Conservation (phyloP, 2,329 filamentous ascomycete genomes). For the Westerdykella aurantiaca region DNA sequence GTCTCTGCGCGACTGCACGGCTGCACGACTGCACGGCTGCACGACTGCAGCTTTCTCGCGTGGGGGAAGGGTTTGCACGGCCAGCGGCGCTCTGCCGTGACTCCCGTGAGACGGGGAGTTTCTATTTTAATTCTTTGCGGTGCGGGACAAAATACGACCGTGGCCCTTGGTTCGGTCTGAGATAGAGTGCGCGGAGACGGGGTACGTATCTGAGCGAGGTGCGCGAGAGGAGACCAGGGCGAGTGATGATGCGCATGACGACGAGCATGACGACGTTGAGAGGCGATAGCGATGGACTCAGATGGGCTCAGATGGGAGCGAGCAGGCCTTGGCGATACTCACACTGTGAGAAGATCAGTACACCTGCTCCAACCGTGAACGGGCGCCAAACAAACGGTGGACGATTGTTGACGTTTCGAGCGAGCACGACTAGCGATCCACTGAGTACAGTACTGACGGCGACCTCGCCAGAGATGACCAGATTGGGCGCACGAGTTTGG, state of each 20-base stretch:
- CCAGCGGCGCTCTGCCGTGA: slow-evolving; percentile 8
- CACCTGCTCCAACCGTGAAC: background rate
- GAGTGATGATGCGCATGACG: too few relatives aligned
- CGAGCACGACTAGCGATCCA: background rate
- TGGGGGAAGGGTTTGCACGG: slow-evolving; percentile 8
- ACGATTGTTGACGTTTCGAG: background rate
- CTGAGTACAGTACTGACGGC: background rate
- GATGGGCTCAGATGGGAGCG: background rate
- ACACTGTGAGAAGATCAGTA: too few relatives aligned
- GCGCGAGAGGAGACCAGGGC: too few relatives aligned
- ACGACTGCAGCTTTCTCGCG: slow-evolving; percentile 11
- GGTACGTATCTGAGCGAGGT: too few relatives aligned
- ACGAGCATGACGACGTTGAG: background rate
- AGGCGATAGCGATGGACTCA: background rate
- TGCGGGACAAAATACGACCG: background rate
- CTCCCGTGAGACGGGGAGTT: slow-evolving; percentile 4
- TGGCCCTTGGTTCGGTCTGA: background rate
- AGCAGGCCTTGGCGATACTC: background rate
- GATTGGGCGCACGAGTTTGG: background rate
- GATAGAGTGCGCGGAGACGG: background rate
- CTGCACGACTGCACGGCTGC: too few relatives aligned
- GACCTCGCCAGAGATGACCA: background rate
- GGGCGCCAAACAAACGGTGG: background rate
- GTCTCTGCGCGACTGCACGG: too few relatives aligned
- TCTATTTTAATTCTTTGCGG: slow-evolving; percentile 16